Percentiles rank a stretch among this genome's conserved stretches.
phyloP scores from a whole-genome alignment of 805 yeast species.

The Yamadazyma nakazawae region DNA sequence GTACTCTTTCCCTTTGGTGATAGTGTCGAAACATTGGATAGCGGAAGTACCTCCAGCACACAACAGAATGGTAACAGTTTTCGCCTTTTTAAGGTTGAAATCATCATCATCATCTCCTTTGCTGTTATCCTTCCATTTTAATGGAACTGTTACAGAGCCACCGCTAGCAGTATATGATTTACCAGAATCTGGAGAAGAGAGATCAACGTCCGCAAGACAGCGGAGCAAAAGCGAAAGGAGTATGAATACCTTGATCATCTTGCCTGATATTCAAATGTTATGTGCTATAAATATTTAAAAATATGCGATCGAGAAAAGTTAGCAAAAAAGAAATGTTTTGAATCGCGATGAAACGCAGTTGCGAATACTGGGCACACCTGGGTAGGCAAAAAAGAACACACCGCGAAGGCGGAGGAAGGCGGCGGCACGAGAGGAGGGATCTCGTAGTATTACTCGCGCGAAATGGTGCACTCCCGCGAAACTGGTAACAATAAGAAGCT shows the following conservation, averaged over 20 bases:
- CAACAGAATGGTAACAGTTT: slow-evolving; percentile 49
- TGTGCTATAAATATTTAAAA: neutral
- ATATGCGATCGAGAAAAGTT: neutral
- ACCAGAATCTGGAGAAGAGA: slow-evolving; percentile 42
- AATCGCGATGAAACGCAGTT: neutral
- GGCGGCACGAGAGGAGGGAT: neutral
- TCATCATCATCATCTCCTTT: slow-evolving; percentile 35
- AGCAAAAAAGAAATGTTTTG: neutral
- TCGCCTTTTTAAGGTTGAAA: slow-evolving; percentile 36
- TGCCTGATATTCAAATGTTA: neutral
- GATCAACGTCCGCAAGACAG: slow-evolving; percentile 44
- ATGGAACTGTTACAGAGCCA: slow-evolving; percentile 28
- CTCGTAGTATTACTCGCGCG: no score
- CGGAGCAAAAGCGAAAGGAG: slow-evolving; percentile 1
- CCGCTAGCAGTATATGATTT: slow-evolving; percentile 36
- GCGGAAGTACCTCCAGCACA: slow-evolving; percentile 64
- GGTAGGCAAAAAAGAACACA: neutral
- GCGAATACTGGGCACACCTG: neutral
- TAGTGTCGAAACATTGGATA: slow-evolving; percentile 40
- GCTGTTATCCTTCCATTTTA: slow-evolving; percentile 56
- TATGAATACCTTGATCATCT: neutral
- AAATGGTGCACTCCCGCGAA: no score
- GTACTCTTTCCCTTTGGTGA: slow-evolving; percentile 12
- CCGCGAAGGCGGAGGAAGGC: neutral
- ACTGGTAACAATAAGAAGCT: no score